Base-by-base conservation (phyloP, 2,329 filamentous ascomycete species). In the Celoporthe dispersa region DNA sequence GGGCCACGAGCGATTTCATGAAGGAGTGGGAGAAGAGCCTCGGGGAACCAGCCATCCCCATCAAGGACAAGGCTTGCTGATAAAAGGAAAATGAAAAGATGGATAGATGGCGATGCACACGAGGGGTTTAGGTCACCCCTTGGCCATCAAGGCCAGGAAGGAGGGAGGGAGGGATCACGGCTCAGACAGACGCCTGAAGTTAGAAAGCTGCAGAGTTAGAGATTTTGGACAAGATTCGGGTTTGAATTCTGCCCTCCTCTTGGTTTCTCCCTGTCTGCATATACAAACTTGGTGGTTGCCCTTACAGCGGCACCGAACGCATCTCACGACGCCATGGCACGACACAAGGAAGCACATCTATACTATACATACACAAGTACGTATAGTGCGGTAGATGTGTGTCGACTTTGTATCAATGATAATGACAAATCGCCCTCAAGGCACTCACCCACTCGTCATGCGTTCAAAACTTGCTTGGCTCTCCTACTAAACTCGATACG, bases 1-100 rank as follows among this genome's bases (percentile, higher is more conserved):
- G 90, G 51, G 95, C 93, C 0, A 93, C 94, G n/a, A 92, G 90
- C 48, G 92, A 91, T 72, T 85, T 97, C 69, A 94, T 98, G 89
- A 92, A 90, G 73, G 94, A 97, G 78, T 97, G 94, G 93, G 95
- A 98, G 82, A 93, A 90, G 79, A 92, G 88, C 74, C 82, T 94
- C 19, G 89, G 87, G 2, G 84, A 88, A 44, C 83, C 86, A 0
- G 76, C 79, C 3, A 68, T 65, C 1, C 48, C 51, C 6, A 60
- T 67, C 8, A 72, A 72, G 25, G 66, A 70, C 53, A 69, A 68
- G 66, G 64, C 68, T 9, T 70, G 64, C 41, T 72, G 39, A 65
- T 2, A 39, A 2, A 14, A 39, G 37, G 19, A 48, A 22, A 28
- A 28, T 19, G 28, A 19, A 16, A 11, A 22, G 31, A 12, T n/a